Conservation (phyloP, 441 rosid genomes). For the Erysimum pusillum region DNA sequence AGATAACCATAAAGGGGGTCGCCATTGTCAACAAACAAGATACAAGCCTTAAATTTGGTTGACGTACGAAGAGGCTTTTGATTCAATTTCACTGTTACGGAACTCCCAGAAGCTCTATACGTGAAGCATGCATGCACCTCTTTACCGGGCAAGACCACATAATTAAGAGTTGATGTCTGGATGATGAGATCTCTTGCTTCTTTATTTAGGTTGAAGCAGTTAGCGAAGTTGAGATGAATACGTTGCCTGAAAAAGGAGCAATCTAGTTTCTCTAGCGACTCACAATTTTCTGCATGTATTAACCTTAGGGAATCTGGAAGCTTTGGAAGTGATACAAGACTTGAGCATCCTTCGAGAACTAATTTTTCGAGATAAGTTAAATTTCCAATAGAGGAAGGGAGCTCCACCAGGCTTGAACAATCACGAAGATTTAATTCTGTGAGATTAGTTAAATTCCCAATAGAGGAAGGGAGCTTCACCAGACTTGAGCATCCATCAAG, state of each 20-base stretch:
- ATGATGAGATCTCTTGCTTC: neutral
- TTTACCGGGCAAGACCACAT: neutral
- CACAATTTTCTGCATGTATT: neutral
- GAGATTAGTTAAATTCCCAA: neutral
- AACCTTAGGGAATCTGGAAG: neutral
- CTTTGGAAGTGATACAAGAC: neutral
- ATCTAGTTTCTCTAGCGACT: neutral
- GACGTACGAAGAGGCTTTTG: neutral
- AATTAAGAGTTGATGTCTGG: neutral
- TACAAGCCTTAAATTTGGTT: neutral
- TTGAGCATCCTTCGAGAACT: neutral
- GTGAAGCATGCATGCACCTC: neutral
- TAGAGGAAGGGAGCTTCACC: neutral
- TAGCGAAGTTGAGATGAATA: neutral
- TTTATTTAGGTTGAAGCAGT: neutral
- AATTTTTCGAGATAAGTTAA: too few species aligned
- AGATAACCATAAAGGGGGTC: accelerated
- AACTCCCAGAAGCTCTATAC: neutral
- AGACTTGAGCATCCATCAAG: neutral
- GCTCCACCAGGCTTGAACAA: too few species aligned
- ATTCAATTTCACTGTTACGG: neutral
- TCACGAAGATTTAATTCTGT: too few species aligned
- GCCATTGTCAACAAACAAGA: neutral
- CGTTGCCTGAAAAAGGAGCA: neutral
- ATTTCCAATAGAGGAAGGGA: too few species aligned